phyloP scores from a whole-genome alignment of 345 rosid species.

The Aquilaria sinensis region DNA sequence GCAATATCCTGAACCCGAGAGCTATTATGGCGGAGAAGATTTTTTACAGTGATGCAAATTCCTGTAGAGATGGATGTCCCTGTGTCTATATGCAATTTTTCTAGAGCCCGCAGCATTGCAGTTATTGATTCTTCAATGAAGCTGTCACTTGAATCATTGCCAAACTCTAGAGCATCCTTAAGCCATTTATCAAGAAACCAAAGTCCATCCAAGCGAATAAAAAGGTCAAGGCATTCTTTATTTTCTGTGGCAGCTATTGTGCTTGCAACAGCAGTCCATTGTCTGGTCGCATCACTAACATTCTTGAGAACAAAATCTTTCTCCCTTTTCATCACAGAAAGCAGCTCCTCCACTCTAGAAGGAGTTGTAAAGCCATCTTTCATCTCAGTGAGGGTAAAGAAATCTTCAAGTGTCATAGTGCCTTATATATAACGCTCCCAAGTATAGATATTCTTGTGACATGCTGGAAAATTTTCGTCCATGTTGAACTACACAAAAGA shows the following conservation, averaged over 20 bases:
- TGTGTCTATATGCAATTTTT: slow-evolving; percentile 59
- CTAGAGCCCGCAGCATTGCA: slow-evolving; percentile 64
- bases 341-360: slow-evolving; percentile 73
- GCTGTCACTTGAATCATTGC: slow-evolving; percentile 37
- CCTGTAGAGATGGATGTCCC: slow-evolving; percentile 69
- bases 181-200: slow-evolving; percentile 71
- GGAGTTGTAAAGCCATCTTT: slow-evolving; percentile 80
- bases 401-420: slow-evolving; percentile 87
- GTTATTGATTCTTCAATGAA: slow-evolving; percentile 66
- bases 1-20: slow-evolving; percentile 66
- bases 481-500: slow-evolving; percentile 20
- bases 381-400: slow-evolving; percentile 81
- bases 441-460: slow-evolving; percentile 21
- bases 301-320: slow-evolving; percentile 59
- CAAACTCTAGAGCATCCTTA: slow-evolving; percentile 46
- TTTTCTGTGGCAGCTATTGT: slow-evolving; percentile 73
- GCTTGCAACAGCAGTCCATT: slow-evolving; percentile 88
- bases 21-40: slow-evolving; percentile 60
- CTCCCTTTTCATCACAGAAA: slow-evolving; percentile 64
- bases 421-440: slow-evolving; percentile 43
- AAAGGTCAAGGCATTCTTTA: slow-evolving; percentile 86
- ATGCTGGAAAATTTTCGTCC: slow-evolving; percentile 23
- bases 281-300: slow-evolving; percentile 69
- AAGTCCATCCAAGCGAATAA: slow-evolving; percentile 80
- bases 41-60: slow-evolving; percentile 55